Evolutionary conservation across 352 stramenopile species (phyloP).

Genomic region (Phytophthora citrophthora): DNA sequence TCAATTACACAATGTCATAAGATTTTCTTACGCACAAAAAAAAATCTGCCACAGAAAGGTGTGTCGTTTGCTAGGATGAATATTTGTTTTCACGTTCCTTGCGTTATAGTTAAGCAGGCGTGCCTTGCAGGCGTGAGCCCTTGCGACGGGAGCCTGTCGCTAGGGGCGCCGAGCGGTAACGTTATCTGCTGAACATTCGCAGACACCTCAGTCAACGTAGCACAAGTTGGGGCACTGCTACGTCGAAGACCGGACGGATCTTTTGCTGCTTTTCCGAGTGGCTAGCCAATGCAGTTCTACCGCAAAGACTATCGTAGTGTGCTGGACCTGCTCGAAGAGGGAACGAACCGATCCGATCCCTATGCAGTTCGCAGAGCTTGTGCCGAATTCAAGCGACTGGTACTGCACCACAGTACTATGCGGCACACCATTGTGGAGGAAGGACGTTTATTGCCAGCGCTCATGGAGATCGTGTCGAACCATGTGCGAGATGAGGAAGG

Average conservation of each 20-base stretch:
- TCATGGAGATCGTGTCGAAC: constrained; percentile 31
- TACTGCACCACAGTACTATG: constrained; percentile 38
- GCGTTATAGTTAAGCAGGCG: too few species aligned
- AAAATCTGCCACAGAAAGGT: too few species aligned
- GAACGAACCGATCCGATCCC: constrained; percentile 33
- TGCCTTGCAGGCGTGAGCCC: neutral
- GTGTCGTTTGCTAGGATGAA: too few species aligned
- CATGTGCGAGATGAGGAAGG: constrained; percentile 41
- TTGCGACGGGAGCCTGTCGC: constrained; percentile 12
- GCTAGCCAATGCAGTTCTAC: constrained; percentile 66
- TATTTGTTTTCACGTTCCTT: too few species aligned
- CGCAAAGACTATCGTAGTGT: constrained; percentile 42
- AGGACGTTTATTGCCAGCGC: constrained; percentile 33
- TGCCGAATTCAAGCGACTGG: constrained; percentile 55
- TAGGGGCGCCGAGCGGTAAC: constrained; percentile 24
- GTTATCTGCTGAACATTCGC: constrained; percentile 25
- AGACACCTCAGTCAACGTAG: constrained; percentile 2
- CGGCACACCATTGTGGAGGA: constrained; percentile 45
- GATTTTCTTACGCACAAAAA: too few species aligned
- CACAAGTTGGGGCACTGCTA: neutral
- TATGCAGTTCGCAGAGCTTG: constrained; percentile 63
- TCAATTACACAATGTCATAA: too few species aligned
- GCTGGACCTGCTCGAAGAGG: constrained; percentile 38
- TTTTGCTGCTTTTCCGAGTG: neutral
- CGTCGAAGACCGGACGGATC: too few species aligned